Evolutionary conservation across 2,329 filamentous ascomycete species (phyloP).

Genomic region (Metarhizium anisopliae): DNA sequence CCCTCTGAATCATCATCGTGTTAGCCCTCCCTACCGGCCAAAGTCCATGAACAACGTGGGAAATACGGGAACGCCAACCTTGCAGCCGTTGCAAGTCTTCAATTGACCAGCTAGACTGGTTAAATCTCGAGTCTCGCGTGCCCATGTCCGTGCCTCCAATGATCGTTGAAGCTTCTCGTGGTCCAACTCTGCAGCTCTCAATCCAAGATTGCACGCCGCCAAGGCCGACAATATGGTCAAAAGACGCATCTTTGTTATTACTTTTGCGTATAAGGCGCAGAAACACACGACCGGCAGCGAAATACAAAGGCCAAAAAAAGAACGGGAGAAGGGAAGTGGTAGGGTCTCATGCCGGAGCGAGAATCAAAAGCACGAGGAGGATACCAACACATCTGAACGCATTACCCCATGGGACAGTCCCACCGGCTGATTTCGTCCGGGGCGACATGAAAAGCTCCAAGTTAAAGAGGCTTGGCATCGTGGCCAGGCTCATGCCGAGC

Average conservation of each 20-base stretch:
- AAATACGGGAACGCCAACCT: neutral
- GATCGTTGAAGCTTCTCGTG: constrained; percentile 1
- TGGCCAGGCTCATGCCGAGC: too few species aligned
- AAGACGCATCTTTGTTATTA: neutral
- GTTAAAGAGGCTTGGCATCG: too few species aligned
- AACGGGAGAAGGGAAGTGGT: neutral
- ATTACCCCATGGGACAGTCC: too few species aligned
- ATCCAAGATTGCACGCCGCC: neutral
- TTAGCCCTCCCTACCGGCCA: neutral
- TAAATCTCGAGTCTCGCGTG: neutral
- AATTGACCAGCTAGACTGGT: neutral
- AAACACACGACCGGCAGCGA: neutral
- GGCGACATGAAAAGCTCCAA: too few species aligned
- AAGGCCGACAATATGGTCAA: neutral
- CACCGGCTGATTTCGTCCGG: too few species aligned
- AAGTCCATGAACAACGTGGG: neutral
- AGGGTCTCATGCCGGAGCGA: too few species aligned
- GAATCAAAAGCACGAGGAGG: too few species aligned
- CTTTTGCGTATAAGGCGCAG: neutral
- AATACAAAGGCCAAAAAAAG: neutral
- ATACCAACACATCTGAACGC: too few species aligned
- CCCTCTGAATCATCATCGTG: neutral
- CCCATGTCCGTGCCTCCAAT: neutral
- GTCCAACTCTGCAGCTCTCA: neutral
- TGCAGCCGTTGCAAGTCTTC: constrained; percentile 5